These are phyloP conservation scores for Xylariaceae sp. DNA, from an alignment of 2,329 filamentous ascomycete genomes.

Conservation along the genomic window DNA sequence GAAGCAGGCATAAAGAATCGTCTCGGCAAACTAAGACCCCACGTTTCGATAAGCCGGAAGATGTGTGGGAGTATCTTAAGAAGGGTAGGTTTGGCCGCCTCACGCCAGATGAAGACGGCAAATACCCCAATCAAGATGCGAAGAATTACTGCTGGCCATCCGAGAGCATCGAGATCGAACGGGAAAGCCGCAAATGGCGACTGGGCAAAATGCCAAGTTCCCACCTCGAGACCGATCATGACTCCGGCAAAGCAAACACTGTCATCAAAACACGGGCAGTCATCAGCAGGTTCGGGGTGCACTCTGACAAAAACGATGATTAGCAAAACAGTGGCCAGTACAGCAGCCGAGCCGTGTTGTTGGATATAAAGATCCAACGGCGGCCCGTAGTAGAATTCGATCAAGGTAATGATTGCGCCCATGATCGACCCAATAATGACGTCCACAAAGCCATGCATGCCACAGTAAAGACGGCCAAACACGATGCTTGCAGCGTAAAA, in stretches of 20 bases:
- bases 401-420: slow-evolving; percentile 58
- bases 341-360: slow-evolving; percentile 57
- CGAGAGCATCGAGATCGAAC: slow-evolving; percentile 62
- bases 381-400: slow-evolving; percentile 57
- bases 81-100: slow-evolving; percentile 77
- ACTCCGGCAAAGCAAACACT: slow-evolving; percentile 91
- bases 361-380: slow-evolving; percentile 67
- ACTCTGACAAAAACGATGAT: slow-evolving; percentile 76
- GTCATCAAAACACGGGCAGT: slow-evolving; percentile 96
- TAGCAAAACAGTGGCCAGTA: slow-evolving; percentile 57
- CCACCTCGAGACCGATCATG: slow-evolving; percentile 75
- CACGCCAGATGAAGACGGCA: slow-evolving; percentile 84
- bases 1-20: slow-evolving; percentile 88
- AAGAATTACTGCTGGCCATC: slow-evolving; percentile 55
- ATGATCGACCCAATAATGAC: slow-evolving; percentile 75
- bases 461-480: slow-evolving; percentile 87
- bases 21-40: slow-evolving; percentile 74
- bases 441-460: slow-evolving; percentile 97
- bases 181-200: slow-evolving; percentile 47
- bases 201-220: slow-evolving; percentile 73
- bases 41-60: slow-evolving; percentile 77
- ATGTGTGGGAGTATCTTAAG: slow-evolving; percentile 75
- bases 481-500: slow-evolving; percentile 87
- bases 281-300: slow-evolving; percentile 92
- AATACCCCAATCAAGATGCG: slow-evolving; percentile 76